Conservation (phyloP, 2,329 filamentous ascomycete species). For the Aspergillus uvarum region DNA sequence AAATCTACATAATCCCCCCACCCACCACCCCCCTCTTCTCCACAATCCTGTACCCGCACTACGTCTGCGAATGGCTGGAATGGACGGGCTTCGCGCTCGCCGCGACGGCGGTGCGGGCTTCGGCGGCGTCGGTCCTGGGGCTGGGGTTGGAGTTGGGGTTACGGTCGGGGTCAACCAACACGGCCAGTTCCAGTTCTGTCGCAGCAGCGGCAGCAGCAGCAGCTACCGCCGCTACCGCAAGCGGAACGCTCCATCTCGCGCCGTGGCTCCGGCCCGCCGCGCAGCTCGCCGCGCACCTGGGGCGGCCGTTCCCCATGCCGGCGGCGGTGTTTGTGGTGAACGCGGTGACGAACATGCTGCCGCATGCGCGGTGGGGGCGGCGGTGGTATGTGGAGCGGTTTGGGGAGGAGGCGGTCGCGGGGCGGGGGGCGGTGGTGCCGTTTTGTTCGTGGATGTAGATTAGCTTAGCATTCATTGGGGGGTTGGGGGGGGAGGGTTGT, state of each 20-base stretch:
- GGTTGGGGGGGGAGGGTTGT: not conserved
- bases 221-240: not conserved
- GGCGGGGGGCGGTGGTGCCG: constrained; percentile 71
- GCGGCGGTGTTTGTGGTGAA: constrained; percentile 82
- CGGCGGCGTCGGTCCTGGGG: not conserved
- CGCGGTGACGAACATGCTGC: constrained; percentile 85
- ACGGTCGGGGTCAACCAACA: not conserved
- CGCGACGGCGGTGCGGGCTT: constrained; percentile 35
- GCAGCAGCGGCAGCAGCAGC: constrained; percentile 5
- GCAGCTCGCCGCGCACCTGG: constrained; percentile 25
- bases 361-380: constrained; percentile 75
- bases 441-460: constrained; percentile 45
- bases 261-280: constrained; percentile 39
- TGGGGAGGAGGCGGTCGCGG: constrained; percentile 75
- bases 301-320: constrained; percentile 62
- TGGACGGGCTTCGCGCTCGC: constrained; percentile 84
- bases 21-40: constrained; percentile 73
- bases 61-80: constrained; percentile 95
- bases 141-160: too few species aligned
- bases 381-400: constrained; percentile 88
- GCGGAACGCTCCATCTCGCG: constrained; percentile 28
- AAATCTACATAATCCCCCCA: constrained; percentile 82
- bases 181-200: not conserved
- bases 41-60: constrained; percentile 85
- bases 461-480: not conserved